Evolutionary conservation across 176 grass and related monocot species (phyloP), one percentile per base, ranked within the genome.

Genomic region (Calamus simplicifolius): DNA sequence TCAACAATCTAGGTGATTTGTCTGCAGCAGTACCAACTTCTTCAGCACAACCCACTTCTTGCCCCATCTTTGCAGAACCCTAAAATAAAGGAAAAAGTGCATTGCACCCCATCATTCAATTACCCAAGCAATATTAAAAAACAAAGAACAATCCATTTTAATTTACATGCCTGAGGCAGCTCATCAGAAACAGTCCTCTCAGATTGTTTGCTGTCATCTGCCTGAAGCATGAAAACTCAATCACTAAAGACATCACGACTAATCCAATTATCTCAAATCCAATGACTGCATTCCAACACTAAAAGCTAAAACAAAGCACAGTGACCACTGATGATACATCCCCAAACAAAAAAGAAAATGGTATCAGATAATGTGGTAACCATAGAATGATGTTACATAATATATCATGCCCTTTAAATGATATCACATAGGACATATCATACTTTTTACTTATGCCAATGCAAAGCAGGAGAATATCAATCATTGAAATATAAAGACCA

Each of bases 171-270:
- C 75, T 91, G 74, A 56, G 78, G 83, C 68, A 83, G 35, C 54
- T 97, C 84, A 54, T 97, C 84, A 66, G 87, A 97, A 52, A 97
- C 75, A 63, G 87, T 91, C 56, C 87, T 75, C 75, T 91, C 87
- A 61, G 87, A 91, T 51, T 88, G 81, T 56, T 88, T 97, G 69
- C 81, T 79, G 50, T 88, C 87, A 63, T 92, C 87, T 35, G 64
- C 80, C 87, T 97, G 67, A 66, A 66, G 79, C 4, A 74, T 68
- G 4, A 80, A 56, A 15, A 83, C 63, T 53, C 25, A 78, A 18
- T 17, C n/a, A 51, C 19, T 18, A 23, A 71, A 17, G 18, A 70
- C 12, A 19, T 21, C 6, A 52, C 3, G 35, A 10, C 8, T 10
- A 43, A 43, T 43, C 1, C 35, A 43, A 43, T 43, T 13, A 43